Evolutionary conservation across 2,329 filamentous ascomycete species (phyloP).

Genomic region (Xylogone sp.): DNA sequence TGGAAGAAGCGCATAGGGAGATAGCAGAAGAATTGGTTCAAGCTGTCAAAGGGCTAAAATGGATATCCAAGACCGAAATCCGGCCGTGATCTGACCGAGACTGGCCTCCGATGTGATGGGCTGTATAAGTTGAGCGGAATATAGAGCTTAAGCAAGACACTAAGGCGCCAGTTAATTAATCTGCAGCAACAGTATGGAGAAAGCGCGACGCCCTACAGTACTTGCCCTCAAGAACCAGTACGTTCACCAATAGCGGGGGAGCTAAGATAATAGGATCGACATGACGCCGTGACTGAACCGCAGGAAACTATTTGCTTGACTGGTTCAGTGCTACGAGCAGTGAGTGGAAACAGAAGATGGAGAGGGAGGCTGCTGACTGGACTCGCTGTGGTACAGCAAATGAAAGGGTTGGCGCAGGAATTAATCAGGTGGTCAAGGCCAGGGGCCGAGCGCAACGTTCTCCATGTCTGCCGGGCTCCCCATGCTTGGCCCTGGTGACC

Average conservation of each 20-base stretch:
- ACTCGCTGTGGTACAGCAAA: too few species aligned
- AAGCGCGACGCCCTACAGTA: not conserved
- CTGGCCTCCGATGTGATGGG: not conserved
- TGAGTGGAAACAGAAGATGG: too few species aligned
- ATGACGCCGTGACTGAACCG: too few species aligned
- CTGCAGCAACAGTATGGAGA: not conserved
- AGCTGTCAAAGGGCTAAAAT: too few species aligned
- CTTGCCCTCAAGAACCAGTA: too few species aligned
- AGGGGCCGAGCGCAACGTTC: not conserved
- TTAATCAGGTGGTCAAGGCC: not conserved
- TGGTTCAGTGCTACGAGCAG: too few species aligned
- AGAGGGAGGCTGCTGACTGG: too few species aligned
- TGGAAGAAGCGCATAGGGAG: not conserved
- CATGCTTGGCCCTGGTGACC: not conserved
- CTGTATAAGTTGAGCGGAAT: not conserved
- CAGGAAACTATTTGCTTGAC: too few species aligned
- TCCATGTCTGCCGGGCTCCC: not conserved
- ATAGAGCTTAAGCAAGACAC: not conserved
- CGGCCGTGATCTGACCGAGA: not conserved
- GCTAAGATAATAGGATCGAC: not conserved
- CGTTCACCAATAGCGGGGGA: not conserved
- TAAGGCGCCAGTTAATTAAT: not conserved
- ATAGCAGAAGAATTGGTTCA: not conserved
- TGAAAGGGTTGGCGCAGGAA: not conserved
- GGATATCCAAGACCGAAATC: not conserved